phyloP scores from a whole-genome alignment of 2,329 filamentous ascomycete genomes.

The Botrytis squamosa region DNA sequence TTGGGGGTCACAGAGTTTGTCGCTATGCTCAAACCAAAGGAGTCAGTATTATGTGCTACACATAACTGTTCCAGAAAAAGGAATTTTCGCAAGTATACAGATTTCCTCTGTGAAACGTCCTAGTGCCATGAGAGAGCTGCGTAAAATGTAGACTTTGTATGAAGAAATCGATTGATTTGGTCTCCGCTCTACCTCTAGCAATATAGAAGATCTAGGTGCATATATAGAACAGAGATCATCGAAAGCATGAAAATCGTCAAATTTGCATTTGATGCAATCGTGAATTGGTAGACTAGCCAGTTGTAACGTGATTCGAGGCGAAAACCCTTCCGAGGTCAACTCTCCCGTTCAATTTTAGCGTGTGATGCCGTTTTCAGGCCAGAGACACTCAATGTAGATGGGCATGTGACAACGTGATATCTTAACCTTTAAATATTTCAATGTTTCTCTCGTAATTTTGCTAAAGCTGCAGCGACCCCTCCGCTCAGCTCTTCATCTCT shows the following conservation, averaged over 20 bases:
- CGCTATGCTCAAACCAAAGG: neutral
- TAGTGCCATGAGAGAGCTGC: neutral
- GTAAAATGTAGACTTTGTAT: neutral
- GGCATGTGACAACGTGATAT: neutral
- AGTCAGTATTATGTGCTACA: neutral
- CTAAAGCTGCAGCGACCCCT: constrained; percentile 60
- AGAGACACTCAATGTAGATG: neutral
- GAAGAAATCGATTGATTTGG: neutral
- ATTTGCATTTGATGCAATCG: neutral
- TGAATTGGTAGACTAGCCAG: neutral
- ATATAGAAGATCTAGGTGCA: neutral
- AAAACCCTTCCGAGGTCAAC: neutral
- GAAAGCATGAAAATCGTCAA: neutral
- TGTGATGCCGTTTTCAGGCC: neutral
- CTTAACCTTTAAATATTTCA: neutral
- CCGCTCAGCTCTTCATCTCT: constrained; percentile 51
- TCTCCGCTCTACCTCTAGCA: neutral
- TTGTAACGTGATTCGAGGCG: neutral
- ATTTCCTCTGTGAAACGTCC: neutral
- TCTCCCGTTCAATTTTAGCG: neutral
- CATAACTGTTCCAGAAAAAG: neutral
- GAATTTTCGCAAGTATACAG: neutral
- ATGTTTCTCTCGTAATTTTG: constrained; percentile 45
- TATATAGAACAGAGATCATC: neutral
- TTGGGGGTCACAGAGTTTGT: neutral